Percentiles rank a stretch among this genome's conserved stretches.
Conservation (phyloP, 1,284 basidiomycete genomes). For the Ustilago nuda region DNA sequence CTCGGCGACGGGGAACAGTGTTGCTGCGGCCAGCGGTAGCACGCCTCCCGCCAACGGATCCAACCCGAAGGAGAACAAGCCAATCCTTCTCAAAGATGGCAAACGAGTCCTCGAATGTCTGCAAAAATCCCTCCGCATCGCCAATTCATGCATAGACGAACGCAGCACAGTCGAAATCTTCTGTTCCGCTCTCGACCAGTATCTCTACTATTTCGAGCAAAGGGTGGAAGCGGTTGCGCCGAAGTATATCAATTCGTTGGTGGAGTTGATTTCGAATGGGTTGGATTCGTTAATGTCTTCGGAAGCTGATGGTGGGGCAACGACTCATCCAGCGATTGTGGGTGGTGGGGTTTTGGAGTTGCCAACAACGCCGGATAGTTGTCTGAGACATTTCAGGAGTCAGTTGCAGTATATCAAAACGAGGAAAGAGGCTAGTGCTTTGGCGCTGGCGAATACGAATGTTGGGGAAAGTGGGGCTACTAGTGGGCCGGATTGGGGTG, state of each 20-base stretch:
- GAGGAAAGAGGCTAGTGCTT: constrained; percentile 74
- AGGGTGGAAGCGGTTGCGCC: constrained; percentile 65
- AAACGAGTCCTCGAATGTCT: constrained; percentile 68
- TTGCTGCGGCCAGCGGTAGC: constrained; percentile 28
- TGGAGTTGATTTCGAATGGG: constrained; percentile 65
- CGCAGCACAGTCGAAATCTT: constrained; percentile 66
- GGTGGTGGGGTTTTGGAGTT: constrained; percentile 83
- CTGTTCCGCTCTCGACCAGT: constrained; percentile 66
- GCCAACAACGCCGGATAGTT: constrained; percentile 89
- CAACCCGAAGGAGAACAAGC: constrained; percentile 38
- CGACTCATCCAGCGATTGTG: constrained; percentile 36
- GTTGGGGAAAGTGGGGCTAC: constrained; percentile 28
- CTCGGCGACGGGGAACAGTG: constrained; percentile 41
- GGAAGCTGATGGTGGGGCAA: constrained; percentile 23
- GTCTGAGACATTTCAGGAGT: constrained; percentile 89
- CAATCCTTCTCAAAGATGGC: constrained; percentile 61
- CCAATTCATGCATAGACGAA: constrained; percentile 68
- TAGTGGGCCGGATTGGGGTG: constrained; percentile 60
- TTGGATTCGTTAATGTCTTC: constrained; percentile 49
- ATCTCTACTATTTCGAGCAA: constrained; percentile 68
- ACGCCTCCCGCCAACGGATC: not conserved
- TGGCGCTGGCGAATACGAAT: constrained; percentile 27
- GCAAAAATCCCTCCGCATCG: constrained; percentile 67
- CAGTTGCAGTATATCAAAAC: constrained; percentile 84
- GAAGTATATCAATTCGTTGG: constrained; percentile 66